Conservation (phyloP, 257 asterid species). For the Knoxia roxburghii region DNA sequence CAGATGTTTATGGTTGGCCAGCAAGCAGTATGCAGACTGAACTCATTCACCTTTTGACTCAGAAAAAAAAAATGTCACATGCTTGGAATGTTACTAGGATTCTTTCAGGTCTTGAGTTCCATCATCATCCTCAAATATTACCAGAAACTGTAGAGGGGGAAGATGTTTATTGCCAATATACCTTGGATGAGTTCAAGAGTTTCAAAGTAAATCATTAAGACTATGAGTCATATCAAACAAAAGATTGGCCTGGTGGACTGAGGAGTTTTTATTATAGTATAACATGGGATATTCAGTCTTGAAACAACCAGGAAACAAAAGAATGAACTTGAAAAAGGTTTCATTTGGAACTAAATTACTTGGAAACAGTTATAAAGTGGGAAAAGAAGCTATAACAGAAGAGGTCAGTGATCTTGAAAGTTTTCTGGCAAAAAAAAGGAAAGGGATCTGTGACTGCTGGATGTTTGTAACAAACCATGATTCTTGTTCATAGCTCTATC, state of each 20-base stretch:
- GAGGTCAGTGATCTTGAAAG: not conserved
- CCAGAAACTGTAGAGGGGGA: not conserved
- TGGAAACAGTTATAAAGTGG: not conserved
- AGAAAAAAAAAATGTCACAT: conserved; percentile 6
- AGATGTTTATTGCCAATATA: not conserved
- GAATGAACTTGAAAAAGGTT: not conserved
- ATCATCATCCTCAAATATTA: conserved; percentile 4
- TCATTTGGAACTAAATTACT: not conserved
- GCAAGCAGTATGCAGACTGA: not conserved
- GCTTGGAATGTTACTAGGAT: conserved; percentile 3
- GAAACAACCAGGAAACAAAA: not conserved
- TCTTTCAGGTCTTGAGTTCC: conserved; percentile 13
- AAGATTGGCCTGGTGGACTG: not conserved
- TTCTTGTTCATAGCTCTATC: not conserved
- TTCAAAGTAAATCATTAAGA: not conserved
- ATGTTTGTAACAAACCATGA: not conserved
- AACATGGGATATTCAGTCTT: not conserved
- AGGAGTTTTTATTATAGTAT: not conserved
- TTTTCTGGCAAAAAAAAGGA: not conserved
- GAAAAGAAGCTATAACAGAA: not conserved
- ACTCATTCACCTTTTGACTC: conserved; percentile 2
- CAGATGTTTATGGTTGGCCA: conserved; percentile 15
- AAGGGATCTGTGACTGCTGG: conserved; percentile 2
- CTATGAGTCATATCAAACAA: not conserved
- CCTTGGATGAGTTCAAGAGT: conserved; percentile 4